Base-by-base conservation (phyloP, 768 basidiomycete species). In the Cyclocybe aegerita region DNA sequence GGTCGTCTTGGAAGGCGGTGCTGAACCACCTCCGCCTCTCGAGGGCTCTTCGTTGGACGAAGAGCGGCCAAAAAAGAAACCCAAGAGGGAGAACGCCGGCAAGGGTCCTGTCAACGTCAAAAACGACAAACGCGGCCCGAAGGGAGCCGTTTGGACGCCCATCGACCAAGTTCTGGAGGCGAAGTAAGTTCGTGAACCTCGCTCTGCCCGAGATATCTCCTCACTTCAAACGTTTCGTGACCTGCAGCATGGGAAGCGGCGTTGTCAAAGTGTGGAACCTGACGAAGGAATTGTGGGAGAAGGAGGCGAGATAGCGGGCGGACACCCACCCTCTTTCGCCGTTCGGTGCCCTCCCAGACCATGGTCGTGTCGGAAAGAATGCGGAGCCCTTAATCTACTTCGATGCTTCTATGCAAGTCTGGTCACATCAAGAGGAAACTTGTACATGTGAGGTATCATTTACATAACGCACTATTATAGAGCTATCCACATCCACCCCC, bases 181-280 rank as follows among this genome's bases (percentile, higher is more conserved):
- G 43, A 88, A 89, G 89, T 86, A 72, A 63, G 81, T 79, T 46
- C 52, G 35, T 46, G 43, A 41, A 47, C 53, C 49, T 54, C 50
- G 33, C 50, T 23, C 47, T 49, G 42, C 36, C 32, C 38, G 36
- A 48, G 35, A 35, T 50, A 46, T 35, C 55, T 50, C 50, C 31
- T 49, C 46, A 46, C 35, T 44, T 49, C 54, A 45, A 51, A 40
- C 39, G 46, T 34, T 54, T 45, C 40, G 39, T 48, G 16, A 42
- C 39, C 47, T 48, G 34, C 59, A 91, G 88, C 61, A 82, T 88
- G 57, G 82, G 87, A 54, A 89, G 85, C 10, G 89, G 89, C 17
- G 80, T 87, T 33, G 60, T 80, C 60, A 90, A 91, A 69, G 76
- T 90, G 46, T 91, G 88, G 88, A 79, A 80, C 46, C 67, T 76